Evolutionary conservation across 805 yeast genomes (phyloP).

Genomic region (Danielozyma ontarioensis): DNA sequence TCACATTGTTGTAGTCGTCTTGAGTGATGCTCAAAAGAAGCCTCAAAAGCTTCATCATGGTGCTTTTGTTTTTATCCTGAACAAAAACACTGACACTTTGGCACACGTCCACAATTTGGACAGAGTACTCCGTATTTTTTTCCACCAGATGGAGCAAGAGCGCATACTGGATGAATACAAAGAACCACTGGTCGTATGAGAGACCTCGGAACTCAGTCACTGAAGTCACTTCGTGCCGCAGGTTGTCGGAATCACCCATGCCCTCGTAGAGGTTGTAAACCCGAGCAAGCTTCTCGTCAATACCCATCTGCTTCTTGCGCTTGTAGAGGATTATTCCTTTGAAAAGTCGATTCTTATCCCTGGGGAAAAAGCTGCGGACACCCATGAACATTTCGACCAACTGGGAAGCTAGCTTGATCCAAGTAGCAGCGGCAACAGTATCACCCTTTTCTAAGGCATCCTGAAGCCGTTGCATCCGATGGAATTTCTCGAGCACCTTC

Average conservation of each 20-base stretch:
- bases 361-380: slow-evolving; percentile 73
- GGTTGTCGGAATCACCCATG: slow-evolving; percentile 25
- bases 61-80: slow-evolving; percentile 56
- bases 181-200: slow-evolving; percentile 78
- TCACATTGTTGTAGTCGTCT: slow-evolving; percentile 49
- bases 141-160: slow-evolving; percentile 59
- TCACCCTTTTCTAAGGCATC: slow-evolving; percentile 34
- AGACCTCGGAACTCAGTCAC: slow-evolving; percentile 68
- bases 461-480: slow-evolving; percentile 48
- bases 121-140: slow-evolving; percentile 53
- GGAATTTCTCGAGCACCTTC: slow-evolving; percentile 52
- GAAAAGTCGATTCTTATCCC: slow-evolving; percentile 65
- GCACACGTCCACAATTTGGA: slow-evolving; percentile 62
- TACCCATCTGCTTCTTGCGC: slow-evolving; percentile 53
- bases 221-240: slow-evolving; percentile 38
- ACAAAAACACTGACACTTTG: slow-evolving; percentile 73
- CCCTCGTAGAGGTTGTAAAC: slow-evolving; percentile 63
- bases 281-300: slow-evolving; percentile 71
- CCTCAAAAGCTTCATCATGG: slow-evolving; percentile 58
- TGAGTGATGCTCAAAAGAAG: slow-evolving; percentile 50
- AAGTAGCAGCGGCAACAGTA: slow-evolving; percentile 60
- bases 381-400: slow-evolving; percentile 77
- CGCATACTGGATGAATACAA: slow-evolving; percentile 74
- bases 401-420: slow-evolving; percentile 83
- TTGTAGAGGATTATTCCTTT: slow-evolving; percentile 63